Evolutionary conservation across 805 yeast genomes (phyloP), one percentile per base, ranked within the genome.

Genomic region (Yamadazyma akitaensis): DNA sequence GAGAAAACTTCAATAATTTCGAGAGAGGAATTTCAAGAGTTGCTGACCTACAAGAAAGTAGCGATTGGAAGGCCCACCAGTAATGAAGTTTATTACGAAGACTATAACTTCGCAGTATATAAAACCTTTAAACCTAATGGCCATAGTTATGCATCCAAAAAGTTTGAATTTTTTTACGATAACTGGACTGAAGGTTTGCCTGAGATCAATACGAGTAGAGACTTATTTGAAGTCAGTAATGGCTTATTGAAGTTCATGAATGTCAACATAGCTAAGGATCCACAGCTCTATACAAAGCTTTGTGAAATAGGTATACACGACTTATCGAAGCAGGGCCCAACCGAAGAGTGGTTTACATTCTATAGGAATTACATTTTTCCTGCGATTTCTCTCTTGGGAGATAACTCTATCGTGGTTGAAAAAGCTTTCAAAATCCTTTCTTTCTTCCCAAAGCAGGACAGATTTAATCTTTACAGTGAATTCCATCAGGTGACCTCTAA

Each of bases 401-500:
- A 76, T 14, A 83, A 84, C 54, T 77, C 88, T 11, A 70, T 81
- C 5, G 76, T 80, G 0, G 73, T 84, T 9, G 79, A 81, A 50
- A 84, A 80, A 50, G 77, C 88, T 0, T 88, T 67, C 56, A 62
- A 67, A 7, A 56, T 89, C 0, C 58, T 92, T 49, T 61, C 70
- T 8, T 54, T 62, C 30, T 88, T 75, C 57, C 69, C 88, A 2
- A 58, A 80, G 32, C 85, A 85, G 43, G 75, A 73, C 47, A 73
- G 97, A 40, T 91, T 79, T 63, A 81, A 84, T 47, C 62, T 92
- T 16, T 91, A 91, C 60, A 94, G 96, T 33, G 96, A 90, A 54
- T 75, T 88, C 60, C 72, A 77, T 43, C 76, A 74, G 31, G 80
- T 76, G 3, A 62, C 80, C 3, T 71, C 83, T 2, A 85, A 85